A percentile compares a stretch with the other conserved stretches of the same genome.
phyloP scores from a whole-genome alignment of 768 basidiomycete species.

The Zangia roseola region DNA sequence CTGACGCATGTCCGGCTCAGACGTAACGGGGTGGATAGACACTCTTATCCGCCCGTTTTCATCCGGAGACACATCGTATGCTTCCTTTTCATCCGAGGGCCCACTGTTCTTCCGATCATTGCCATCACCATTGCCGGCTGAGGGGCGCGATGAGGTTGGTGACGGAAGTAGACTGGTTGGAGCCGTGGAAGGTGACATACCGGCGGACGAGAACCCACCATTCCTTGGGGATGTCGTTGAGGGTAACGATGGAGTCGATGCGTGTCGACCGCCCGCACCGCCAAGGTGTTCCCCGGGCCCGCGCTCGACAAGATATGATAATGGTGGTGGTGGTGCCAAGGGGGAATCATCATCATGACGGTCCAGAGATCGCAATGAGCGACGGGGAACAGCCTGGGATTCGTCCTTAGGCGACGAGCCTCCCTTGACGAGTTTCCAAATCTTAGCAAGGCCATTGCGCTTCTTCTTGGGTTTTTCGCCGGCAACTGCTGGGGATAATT shows the following conservation, averaged over 20 bases:
- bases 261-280: slow-evolving; percentile 47
- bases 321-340: slow-evolving; percentile 84
- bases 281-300: slow-evolving; percentile 53
- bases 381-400: slow-evolving; percentile 25
- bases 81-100: slow-evolving; percentile 45
- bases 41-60: slow-evolving; percentile 39
- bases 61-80: slow-evolving; percentile 27
- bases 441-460: slow-evolving; percentile 72
- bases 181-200: slow-evolving; percentile 73
- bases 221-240: slow-evolving; percentile 57
- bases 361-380: slow-evolving; percentile 39
- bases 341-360: slow-evolving; percentile 67
- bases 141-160: slow-evolving; percentile 68
- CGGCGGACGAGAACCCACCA: slow-evolving; percentile 50
- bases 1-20: slow-evolving; percentile 62
- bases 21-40: slow-evolving; percentile 50
- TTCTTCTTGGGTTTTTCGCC: slow-evolving; percentile 70
- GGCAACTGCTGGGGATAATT: slow-evolving; percentile 17
- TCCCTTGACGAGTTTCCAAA: slow-evolving; percentile 76
- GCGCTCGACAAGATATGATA: slow-evolving; percentile 78
- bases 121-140: slow-evolving; percentile 55
- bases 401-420: slow-evolving; percentile 45
- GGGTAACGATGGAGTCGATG: slow-evolving; percentile 68
- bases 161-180: slow-evolving; percentile 75
- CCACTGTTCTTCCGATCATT: slow-evolving; percentile 42